Evolutionary conservation across 2,329 filamentous ascomycete species (phyloP).

Genomic region (Penicillium sp.): DNA sequence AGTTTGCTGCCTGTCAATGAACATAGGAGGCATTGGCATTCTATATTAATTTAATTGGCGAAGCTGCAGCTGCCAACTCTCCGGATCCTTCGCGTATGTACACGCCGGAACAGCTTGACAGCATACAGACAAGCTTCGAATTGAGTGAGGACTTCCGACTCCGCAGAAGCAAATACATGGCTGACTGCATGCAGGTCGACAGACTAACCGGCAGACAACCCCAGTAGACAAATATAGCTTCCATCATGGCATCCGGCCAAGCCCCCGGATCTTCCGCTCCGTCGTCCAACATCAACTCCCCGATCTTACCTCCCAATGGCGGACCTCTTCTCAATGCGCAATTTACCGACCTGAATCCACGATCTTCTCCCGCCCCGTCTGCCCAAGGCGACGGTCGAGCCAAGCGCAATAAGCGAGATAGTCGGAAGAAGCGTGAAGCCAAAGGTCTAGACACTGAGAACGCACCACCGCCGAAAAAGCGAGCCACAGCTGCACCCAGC

Average conservation of each 20-base stretch:
- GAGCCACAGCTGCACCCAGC: slow-evolving; percentile 27
- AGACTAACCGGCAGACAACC: background rate
- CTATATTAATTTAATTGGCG: background rate
- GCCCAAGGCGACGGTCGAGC: slow-evolving; percentile 33
- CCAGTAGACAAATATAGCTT: background rate
- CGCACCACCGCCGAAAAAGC: slow-evolving; percentile 37
- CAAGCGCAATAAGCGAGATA: slow-evolving; percentile 45
- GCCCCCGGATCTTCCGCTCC: slow-evolving; percentile 35
- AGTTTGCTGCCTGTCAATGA: background rate
- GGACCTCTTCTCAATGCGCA: slow-evolving; percentile 29
- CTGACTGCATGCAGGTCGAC: background rate
- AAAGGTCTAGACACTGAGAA: slow-evolving; percentile 41
- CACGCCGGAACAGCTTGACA: background rate
- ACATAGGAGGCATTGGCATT: background rate
- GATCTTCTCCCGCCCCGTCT: slow-evolving; percentile 37
- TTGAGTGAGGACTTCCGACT: background rate
- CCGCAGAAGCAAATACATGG: background rate
- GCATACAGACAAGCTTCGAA: background rate
- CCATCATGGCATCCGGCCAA: slow-evolving; percentile 34
- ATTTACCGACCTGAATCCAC: slow-evolving; percentile 30
- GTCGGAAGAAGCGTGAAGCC: slow-evolving; percentile 45
- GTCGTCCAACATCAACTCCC: slow-evolving; percentile 39
- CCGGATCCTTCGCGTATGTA: background rate
- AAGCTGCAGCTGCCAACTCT: background rate
- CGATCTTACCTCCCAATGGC: slow-evolving; percentile 28